phyloP scores from a whole-genome alignment of 73 alveolate genomes.

The Tetrahymena elliotti region DNA sequence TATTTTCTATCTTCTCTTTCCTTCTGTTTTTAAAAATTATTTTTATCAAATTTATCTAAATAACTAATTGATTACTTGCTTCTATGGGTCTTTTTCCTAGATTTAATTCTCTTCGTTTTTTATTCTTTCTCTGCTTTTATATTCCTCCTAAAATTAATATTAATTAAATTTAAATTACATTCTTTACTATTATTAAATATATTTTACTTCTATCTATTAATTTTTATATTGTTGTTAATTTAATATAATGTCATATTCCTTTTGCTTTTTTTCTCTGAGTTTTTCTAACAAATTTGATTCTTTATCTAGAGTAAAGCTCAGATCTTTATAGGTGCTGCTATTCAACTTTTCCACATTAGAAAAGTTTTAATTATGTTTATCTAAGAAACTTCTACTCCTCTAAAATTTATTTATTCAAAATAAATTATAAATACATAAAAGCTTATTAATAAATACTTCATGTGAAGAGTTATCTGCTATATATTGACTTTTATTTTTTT shows the following conservation, averaged over 20 bases:
- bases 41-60: not conserved
- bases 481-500: not conserved
- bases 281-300: not conserved
- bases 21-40: not conserved
- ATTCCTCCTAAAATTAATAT: not conserved
- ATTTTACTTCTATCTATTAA: not conserved
- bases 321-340: not conserved
- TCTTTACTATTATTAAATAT: not conserved
- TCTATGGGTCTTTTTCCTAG: not conserved
- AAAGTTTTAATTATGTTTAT: not conserved
- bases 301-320: not conserved
- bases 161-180: not conserved
- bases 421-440: not conserved
- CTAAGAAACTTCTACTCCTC: not conserved
- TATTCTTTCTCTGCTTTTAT: not conserved
- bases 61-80: not conserved
- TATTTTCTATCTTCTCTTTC: not conserved
- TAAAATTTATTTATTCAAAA: not conserved
- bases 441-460: not conserved
- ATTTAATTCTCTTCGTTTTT: not conserved
- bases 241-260: not conserved
- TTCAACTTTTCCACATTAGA: not conserved
- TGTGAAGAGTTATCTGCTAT: not conserved
- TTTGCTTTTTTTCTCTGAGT: not conserved
- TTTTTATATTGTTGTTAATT: not conserved